These are phyloP conservation scores for Pseudonectria buxi DNA, from an alignment of 2,329 filamentous ascomycete species.

Conservation along the genomic window DNA sequence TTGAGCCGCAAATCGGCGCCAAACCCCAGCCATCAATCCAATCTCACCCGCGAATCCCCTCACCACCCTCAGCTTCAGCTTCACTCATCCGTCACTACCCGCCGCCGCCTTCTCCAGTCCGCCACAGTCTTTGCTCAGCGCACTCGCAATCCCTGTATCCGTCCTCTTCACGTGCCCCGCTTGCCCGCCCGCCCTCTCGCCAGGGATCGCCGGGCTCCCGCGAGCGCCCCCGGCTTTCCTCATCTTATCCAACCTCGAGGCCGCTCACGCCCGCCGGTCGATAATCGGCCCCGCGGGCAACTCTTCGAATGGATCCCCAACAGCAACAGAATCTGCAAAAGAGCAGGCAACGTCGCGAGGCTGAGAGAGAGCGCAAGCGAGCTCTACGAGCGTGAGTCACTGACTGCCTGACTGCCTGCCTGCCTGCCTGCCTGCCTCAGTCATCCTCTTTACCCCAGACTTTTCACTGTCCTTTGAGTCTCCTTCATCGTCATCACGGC, in stretches of 20 bases:
- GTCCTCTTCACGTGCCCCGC: slow-evolving; percentile 3
- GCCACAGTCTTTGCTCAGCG: too few relatives aligned
- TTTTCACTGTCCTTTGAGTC: neutral
- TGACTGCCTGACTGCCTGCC: neutral
- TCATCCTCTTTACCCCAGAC: neutral
- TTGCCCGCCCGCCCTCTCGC: slow-evolving; percentile 9
- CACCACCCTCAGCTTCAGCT: too few relatives aligned
- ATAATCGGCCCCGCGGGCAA: slow-evolving; percentile 22
- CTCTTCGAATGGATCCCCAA: slow-evolving; percentile 23
- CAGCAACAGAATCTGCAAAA: slow-evolving; percentile 20
- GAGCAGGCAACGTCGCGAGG: slow-evolving; percentile 22
- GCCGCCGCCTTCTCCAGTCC: too few relatives aligned
- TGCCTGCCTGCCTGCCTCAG: neutral
- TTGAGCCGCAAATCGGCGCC: too few relatives aligned
- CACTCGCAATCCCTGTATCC: slow-evolving; percentile 2
- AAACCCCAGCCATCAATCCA: too few relatives aligned
- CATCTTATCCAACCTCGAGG: slow-evolving; percentile 12
- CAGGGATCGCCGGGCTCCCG: slow-evolving; percentile 22
- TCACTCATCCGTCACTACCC: too few relatives aligned
- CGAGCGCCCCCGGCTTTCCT: slow-evolving; percentile 19
- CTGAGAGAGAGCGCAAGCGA: slow-evolving; percentile 24
- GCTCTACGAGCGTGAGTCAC: slow-evolving; percentile 21
- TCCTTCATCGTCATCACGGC: neutral
- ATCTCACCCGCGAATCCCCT: too few relatives aligned
- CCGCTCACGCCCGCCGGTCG: slow-evolving; percentile 6